These are phyloP conservation scores for Calocybe indica DNA, from an alignment of 768 basidiomycete genomes.

Conservation along the genomic window DNA sequence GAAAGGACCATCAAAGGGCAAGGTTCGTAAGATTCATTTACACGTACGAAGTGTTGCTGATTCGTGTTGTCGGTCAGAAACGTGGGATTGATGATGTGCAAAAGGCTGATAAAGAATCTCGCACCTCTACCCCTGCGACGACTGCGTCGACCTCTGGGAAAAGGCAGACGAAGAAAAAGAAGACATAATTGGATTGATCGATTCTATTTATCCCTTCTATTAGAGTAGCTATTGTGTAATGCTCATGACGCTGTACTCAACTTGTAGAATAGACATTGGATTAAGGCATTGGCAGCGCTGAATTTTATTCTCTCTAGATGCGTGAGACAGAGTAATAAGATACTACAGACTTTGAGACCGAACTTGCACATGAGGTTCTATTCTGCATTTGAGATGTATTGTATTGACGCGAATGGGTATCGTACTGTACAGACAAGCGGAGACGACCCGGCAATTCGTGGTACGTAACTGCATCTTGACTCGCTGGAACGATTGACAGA, in stretches of 20 bases:
- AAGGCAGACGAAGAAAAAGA: conserved; percentile 65
- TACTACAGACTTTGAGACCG: too few relatives aligned
- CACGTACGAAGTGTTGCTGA: neutral
- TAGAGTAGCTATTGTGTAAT: neutral
- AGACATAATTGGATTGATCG: conserved; percentile 31
- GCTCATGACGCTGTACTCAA: neutral
- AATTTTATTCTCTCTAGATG: too few relatives aligned
- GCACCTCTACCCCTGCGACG: conserved; percentile 40
- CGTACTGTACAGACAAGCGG: too few relatives aligned
- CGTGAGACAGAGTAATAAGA: too few relatives aligned
- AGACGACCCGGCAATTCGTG: too few relatives aligned
- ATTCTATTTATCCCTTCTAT: neutral
- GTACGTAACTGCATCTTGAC: too few relatives aligned
- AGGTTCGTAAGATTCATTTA: conserved; percentile 35
- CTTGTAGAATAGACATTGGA: neutral
- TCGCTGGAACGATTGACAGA: too few relatives aligned
- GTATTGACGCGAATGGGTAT: too few relatives aligned
- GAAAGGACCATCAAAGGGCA: conserved; percentile 51
- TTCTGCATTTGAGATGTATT: too few relatives aligned
- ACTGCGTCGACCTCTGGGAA: conserved; percentile 48
- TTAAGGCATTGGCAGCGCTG: neutral
- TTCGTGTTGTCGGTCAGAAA: conserved; percentile 37
- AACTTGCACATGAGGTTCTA: neutral
- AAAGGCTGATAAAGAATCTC: conserved; percentile 45
- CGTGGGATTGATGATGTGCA: conserved; percentile 65